phyloP scores from a whole-genome alignment of 2,329 filamentous ascomycete genomes.

The Lomentospora prolificans region DNA sequence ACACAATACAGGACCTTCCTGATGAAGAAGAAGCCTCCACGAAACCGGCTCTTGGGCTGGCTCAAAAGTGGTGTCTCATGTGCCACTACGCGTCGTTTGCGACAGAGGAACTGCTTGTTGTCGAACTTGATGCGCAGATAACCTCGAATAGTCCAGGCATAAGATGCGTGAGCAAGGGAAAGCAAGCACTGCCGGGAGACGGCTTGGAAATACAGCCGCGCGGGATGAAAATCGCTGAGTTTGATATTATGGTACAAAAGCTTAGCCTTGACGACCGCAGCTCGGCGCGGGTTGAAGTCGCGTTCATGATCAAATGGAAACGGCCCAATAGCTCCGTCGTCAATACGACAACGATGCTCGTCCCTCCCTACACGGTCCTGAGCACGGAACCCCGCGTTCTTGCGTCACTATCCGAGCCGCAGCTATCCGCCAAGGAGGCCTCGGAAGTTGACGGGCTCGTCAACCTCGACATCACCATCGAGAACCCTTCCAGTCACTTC shows the following conservation, averaged over 20 bases:
- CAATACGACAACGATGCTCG: slow-evolving; percentile 60
- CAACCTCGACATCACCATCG: slow-evolving; percentile 55
- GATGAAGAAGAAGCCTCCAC: slow-evolving; percentile 23
- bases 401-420: slow-evolving; percentile 40
- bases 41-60: slow-evolving; percentile 46
- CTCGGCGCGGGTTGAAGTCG: slow-evolving; percentile 63
- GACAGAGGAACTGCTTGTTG: slow-evolving; percentile 55
- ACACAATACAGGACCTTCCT: slow-evolving; percentile 38
- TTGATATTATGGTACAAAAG: slow-evolving; percentile 68
- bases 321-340: slow-evolving; percentile 32
- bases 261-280: slow-evolving; percentile 71
- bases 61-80: slow-evolving; percentile 72
- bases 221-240: slow-evolving; percentile 61
- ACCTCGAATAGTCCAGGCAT: slow-evolving; percentile 53
- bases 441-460: slow-evolving; percentile 25
- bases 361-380: slow-evolving; percentile 72
- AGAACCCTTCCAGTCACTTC: slow-evolving; percentile 92
- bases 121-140: slow-evolving; percentile 52
- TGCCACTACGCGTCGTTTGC: slow-evolving; percentile 72
- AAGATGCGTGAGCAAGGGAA: slow-evolving; percentile 39
- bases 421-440: slow-evolving; percentile 14
- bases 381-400: slow-evolving; percentile 82
- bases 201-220: slow-evolving; percentile 50
- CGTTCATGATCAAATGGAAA: slow-evolving; percentile 68
- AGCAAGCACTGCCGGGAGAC: slow-evolving; percentile 25